Percentiles rank a stretch among this genome's conserved stretches.
These are phyloP conservation scores for Strobilomyces dryophilus DNA, from an alignment of 768 basidiomycete genomes.

Conservation along the genomic window DNA sequence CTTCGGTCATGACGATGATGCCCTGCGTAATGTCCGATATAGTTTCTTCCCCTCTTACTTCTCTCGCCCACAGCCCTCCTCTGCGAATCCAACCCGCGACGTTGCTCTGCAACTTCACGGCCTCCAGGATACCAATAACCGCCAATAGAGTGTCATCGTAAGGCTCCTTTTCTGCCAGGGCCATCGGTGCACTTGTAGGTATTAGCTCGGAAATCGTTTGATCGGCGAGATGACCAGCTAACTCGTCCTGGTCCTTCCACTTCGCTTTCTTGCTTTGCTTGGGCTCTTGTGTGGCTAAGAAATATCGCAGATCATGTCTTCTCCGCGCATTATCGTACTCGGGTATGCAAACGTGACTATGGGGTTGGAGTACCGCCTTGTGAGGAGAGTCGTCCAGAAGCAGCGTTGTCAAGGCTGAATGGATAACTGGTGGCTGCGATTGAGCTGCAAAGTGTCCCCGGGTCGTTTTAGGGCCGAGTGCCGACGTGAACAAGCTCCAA, in stretches of 20 bases:
- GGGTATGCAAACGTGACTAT: conserved; percentile 73
- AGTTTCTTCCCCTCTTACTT: conserved; percentile 2
- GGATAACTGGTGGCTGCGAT: conserved; percentile 15
- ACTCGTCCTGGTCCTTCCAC: background rate
- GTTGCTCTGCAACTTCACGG: conserved; percentile 53
- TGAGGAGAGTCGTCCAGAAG: conserved; percentile 50
- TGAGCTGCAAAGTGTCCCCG: background rate
- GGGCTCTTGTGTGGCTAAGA: conserved; percentile 19
- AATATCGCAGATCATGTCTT: conserved; percentile 31
- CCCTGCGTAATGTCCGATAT: background rate
- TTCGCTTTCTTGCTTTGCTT: conserved; percentile 8
- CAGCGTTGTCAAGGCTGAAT: conserved; percentile 46
- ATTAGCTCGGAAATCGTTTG: background rate
- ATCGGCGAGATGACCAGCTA: background rate
- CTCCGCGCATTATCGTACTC: conserved; percentile 57
- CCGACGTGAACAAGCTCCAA: conserved; percentile 46
- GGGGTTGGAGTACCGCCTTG: conserved; percentile 67
- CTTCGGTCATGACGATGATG: background rate
- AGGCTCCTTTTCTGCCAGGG: conserved; percentile 13
- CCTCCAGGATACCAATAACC: conserved; percentile 63
- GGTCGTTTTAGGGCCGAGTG: conserved; percentile 1
- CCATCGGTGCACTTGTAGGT: background rate
- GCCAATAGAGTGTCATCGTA: conserved; percentile 56
- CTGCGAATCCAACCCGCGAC: conserved; percentile 63
- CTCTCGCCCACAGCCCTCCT: conserved; percentile 42